Conservation (phyloP, 495 filamentous ascomycete species). For the Penicillium fimorum region DNA sequence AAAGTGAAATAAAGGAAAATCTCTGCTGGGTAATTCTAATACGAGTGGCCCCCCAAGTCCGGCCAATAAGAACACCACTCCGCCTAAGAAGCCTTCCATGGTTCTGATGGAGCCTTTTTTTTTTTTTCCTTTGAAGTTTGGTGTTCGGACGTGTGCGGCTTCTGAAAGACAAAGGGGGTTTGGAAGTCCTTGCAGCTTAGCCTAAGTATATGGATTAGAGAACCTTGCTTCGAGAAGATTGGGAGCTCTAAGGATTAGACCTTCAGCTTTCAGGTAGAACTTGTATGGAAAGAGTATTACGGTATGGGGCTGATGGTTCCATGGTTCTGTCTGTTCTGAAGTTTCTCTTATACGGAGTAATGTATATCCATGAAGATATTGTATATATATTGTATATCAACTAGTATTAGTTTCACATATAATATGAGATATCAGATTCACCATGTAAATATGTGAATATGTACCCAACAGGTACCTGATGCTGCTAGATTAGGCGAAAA, state of each 20-base stretch:
- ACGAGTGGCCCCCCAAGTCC: constrained; percentile 13
- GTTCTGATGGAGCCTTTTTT: constrained; percentile 16
- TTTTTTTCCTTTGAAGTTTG: neutral
- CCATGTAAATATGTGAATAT: neutral
- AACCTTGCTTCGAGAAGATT: constrained; percentile 28
- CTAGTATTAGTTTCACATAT: neutral
- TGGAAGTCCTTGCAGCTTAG: constrained; percentile 3
- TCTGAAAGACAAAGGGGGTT: neutral
- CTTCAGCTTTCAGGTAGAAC: neutral
- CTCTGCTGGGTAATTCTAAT: constrained; percentile 17
- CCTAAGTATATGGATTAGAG: constrained; percentile 17
- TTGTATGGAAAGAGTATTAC: neutral
- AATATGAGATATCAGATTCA: neutral
- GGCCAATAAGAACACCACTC: constrained; percentile 21
- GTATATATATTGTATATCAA: too few species aligned
- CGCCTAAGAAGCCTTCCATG: constrained; percentile 18
- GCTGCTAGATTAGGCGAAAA: too few species aligned
- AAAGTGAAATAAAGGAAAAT: constrained; percentile 4
- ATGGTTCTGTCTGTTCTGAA: constrained; percentile 4
- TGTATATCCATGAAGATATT: too few species aligned
- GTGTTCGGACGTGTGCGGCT: constrained; percentile 2
- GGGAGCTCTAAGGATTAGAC: neutral
- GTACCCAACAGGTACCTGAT: constrained; percentile 7
- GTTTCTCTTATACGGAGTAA: too few species aligned
- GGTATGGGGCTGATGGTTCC: constrained; percentile 4